Evolutionary conservation across 129 eudicot species (phyloP).

Genomic region (Pulicaria dysenterica): DNA sequence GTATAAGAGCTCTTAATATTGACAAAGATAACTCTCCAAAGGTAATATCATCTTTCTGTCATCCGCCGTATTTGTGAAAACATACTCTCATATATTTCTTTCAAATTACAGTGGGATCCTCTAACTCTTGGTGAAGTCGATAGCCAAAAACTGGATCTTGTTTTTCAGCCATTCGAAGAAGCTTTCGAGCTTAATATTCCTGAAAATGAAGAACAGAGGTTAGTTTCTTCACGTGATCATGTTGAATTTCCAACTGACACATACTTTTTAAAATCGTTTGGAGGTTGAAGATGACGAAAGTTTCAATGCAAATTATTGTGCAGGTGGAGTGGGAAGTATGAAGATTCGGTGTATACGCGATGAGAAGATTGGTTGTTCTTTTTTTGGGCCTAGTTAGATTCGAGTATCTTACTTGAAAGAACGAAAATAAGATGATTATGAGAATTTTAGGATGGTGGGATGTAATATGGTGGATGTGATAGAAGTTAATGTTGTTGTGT

Average conservation of each 20-base stretch:
- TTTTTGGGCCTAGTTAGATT: not conserved
- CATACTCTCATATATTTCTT: not conserved
- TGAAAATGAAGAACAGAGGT: conserved; percentile 71
- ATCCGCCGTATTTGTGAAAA: not conserved
- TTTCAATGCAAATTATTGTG: conserved; percentile 11
- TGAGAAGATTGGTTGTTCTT: conserved; percentile 16
- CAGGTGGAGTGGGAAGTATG: conserved; percentile 97
- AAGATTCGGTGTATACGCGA: conserved; percentile 64
- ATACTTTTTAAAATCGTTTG: not conserved
- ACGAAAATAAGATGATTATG: conserved; percentile 25
- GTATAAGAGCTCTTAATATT: conserved; percentile 84
- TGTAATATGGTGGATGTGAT: conserved; percentile 12
- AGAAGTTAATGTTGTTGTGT: conserved; percentile 8
- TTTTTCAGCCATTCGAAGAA: conserved; percentile 70
- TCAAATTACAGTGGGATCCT: conserved; percentile 74
- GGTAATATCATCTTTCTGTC: conserved; percentile 39
- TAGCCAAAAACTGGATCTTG: conserved; percentile 49
- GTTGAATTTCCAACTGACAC: not conserved
- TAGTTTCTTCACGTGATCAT: conserved; percentile 18
- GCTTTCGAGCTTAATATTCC: conserved; percentile 75
- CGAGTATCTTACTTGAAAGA: not conserved
- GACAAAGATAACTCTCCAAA: conserved; percentile 94
- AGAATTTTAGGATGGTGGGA: conserved; percentile 7
- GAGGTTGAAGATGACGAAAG: conserved; percentile 4
- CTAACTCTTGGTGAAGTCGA: conserved; percentile 64